Conservation (phyloP, 495 filamentous ascomycete genomes). For the Aspergillus haitiensis region DNA sequence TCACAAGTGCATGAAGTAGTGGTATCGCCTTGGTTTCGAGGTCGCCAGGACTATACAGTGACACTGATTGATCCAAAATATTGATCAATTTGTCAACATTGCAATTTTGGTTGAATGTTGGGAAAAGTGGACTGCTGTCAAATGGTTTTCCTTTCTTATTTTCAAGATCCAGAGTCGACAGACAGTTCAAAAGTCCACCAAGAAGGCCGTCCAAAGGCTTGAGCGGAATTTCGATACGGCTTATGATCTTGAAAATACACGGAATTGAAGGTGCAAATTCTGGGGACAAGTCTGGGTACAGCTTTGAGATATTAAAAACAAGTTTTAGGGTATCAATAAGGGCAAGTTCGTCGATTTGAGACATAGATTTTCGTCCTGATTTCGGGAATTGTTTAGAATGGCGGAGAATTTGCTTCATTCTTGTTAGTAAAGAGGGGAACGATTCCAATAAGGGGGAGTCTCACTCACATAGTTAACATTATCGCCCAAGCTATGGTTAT, state of each 20-base stretch:
- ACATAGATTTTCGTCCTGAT: slow-evolving; percentile 37
- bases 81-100: slow-evolving; percentile 70
- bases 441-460: not conserved
- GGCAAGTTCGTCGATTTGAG: slow-evolving; percentile 75
- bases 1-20: slow-evolving; percentile 68
- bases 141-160: slow-evolving; percentile 45
- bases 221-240: slow-evolving; percentile 50
- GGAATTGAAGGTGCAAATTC: slow-evolving; percentile 68
- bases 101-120: slow-evolving; percentile 57
- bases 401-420: slow-evolving; percentile 60
- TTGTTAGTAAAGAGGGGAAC: not conserved
- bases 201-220: slow-evolving; percentile 61
- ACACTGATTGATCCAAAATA: slow-evolving; percentile 68
- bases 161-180: slow-evolving; percentile 73
- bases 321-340: slow-evolving; percentile 83
- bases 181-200: slow-evolving; percentile 70
- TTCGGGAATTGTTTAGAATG: slow-evolving; percentile 64
- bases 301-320: slow-evolving; percentile 81
- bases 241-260: slow-evolving; percentile 71
- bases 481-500: slow-evolving; percentile 67
- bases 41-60: slow-evolving; percentile 58
- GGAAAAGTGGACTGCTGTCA: slow-evolving; percentile 60
- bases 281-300: slow-evolving; percentile 57
- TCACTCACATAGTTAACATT: slow-evolving; percentile 59
- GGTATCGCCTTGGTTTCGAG: slow-evolving; percentile 70